Evolutionary conservation across 108 stramenopile species (phyloP).

Genomic region (Fragilariopsis cylindrus): DNA sequence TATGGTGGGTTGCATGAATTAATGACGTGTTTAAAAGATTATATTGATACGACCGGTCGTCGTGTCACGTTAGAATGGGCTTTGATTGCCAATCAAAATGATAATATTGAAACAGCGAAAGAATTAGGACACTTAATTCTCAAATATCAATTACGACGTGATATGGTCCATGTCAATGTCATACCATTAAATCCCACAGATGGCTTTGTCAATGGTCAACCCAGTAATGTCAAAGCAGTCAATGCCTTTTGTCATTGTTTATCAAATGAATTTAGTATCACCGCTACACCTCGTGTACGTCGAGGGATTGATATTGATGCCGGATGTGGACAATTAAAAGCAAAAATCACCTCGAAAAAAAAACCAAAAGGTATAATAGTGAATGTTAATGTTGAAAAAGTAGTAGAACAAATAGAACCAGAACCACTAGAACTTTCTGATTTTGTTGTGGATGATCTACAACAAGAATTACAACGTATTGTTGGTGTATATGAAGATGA

Average conservation of each 20-base stretch:
- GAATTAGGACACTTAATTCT: constrained; percentile 63
- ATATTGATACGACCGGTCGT: constrained; percentile 68
- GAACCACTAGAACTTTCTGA: not conserved
- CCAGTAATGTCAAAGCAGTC: constrained; percentile 55
- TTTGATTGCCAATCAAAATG: constrained; percentile 91
- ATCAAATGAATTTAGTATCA: constrained; percentile 65
- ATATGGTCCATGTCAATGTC: constrained; percentile 93
- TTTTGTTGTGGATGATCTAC: not conserved
- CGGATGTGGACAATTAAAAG: constrained; percentile 95
- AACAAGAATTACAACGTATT: not conserved
- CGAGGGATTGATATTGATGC: constrained; percentile 98
- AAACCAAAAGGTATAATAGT: constrained; percentile 1
- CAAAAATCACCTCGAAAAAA: constrained; percentile 63
- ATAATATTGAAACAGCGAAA: constrained; percentile 74
- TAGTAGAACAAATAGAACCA: not conserved
- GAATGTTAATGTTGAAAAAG: not conserved
- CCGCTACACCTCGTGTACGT: constrained; percentile 87
- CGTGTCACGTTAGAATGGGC: constrained; percentile 98
- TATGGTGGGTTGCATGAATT: constrained; percentile 88
- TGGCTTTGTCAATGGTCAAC: constrained; percentile 68
- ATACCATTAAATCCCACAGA: constrained; percentile 96
- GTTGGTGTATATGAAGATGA: constrained; percentile 25
- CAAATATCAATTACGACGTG: constrained; percentile 49
- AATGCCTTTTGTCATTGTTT: constrained; percentile 70
- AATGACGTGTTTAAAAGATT: constrained; percentile 80